A percentile compares a stretch with the other conserved stretches of the same genome.
phyloP scores from a whole-genome alignment of 1,284 basidiomycete genomes.

The Mycena citricolor region DNA sequence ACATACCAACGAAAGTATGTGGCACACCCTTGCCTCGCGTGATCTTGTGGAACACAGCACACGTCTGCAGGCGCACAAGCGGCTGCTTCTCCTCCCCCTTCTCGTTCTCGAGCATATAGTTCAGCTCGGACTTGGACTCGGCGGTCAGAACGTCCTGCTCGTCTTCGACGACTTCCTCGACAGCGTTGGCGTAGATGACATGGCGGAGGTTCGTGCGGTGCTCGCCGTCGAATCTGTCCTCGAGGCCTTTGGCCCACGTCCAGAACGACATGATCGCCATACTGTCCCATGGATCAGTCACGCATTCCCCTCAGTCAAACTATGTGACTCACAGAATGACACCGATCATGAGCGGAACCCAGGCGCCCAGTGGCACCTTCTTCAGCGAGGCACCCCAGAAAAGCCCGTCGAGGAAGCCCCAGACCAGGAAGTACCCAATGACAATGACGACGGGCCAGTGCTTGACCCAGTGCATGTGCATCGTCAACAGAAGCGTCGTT shows the following conservation, averaged over 20 bases:
- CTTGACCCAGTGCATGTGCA: conserved; percentile 62
- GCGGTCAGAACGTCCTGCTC: conserved; percentile 13
- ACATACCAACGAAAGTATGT: conserved; percentile 53
- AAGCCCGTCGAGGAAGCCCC: conserved; percentile 62
- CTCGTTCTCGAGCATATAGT: conserved; percentile 11
- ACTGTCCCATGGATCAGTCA: conserved; percentile 27
- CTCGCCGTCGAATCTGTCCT: conserved; percentile 56
- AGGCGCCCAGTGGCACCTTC: conserved; percentile 62
- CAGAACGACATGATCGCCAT: conserved; percentile 54
- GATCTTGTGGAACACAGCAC: conserved; percentile 59
- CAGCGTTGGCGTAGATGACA: conserved; percentile 38
- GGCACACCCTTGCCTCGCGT: conserved; percentile 53
- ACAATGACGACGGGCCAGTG: conserved; percentile 43
- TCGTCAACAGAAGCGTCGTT: conserved; percentile 53
- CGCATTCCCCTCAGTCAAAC: neutral
- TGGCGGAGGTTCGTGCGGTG: conserved; percentile 55
- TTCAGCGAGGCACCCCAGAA: conserved; percentile 64
- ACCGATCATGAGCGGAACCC: conserved; percentile 63
- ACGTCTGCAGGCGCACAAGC: conserved; percentile 48
- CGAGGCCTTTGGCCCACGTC: conserved; percentile 63
- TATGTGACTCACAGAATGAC: conserved; percentile 40
- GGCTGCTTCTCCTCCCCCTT: conserved; percentile 27
- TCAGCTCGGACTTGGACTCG: conserved; percentile 21
- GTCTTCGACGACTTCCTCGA: conserved; percentile 21
- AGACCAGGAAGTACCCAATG: conserved; percentile 50